Base-by-base conservation (phyloP, 306 rosid species). In the Malus domestica region DNA sequence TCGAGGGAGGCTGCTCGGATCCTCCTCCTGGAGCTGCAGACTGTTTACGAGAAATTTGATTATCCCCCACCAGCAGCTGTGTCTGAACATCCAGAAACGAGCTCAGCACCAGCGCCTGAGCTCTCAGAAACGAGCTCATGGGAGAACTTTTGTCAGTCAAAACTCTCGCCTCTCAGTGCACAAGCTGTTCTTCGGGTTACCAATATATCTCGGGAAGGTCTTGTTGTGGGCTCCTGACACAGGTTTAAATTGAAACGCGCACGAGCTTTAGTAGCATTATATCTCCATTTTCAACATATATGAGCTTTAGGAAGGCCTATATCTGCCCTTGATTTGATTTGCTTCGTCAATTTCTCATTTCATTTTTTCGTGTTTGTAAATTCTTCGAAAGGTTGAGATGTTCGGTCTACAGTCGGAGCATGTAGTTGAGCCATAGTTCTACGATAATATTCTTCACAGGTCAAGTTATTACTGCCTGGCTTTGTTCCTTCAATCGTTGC, bases 141-240 rank as follows among this genome's bases (percentile, higher is more conserved):
- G 99, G 97, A 90, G 87, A 88, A 84, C 81, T 88, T 95, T 70
- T 95, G 99, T 76, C 95, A 83, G 18, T 89, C 93, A 25, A 87
- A 95, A 77, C 97, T 95, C 75, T 90, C 99, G 16, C 97, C 96
- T 62, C 62, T 95, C 77, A 95, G 93, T 69, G 99, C 99, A 29
- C 99, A 92, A 86, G 99, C 99, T 52, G 99, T 95, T 22, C 91
- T 95, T 66, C 96, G 97, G 15, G 96, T 91, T 60, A 93, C 97
- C 81, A 87, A 79, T 73, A 82, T 89, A 51, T 74, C 90, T 29
- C 86, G 92, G 54, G 96, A 93, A 77, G 93, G 91, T 82, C 89
- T 89, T 55, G 70, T 89, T 55, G 70, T 72, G 75, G 78, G 84
- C 32, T 93, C 98, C 75, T 91, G 88, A 93, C 84, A 80, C 80